phyloP scores from a whole-genome alignment of 2,329 filamentous ascomycete genomes.

The Botrytis porri region DNA sequence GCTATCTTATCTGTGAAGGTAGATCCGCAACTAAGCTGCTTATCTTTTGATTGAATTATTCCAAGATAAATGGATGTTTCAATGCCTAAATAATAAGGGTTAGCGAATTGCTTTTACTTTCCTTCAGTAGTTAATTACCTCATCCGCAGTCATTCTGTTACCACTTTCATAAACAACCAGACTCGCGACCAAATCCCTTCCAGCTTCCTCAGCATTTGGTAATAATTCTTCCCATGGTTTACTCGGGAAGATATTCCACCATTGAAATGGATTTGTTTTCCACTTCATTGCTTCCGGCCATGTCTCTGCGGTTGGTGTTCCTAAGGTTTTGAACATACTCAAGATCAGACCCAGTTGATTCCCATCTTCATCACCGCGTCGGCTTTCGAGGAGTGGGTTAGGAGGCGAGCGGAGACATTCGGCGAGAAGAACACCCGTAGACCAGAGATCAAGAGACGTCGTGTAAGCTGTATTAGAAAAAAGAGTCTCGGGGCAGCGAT shows the following conservation, averaged over 20 bases:
- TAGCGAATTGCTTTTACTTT: not conserved
- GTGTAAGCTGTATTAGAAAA: slow-evolving; percentile 79
- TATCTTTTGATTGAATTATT: not conserved
- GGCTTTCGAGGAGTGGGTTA: slow-evolving; percentile 76
- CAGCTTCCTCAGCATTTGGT: slow-evolving; percentile 54
- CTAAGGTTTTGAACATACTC: slow-evolving; percentile 88
- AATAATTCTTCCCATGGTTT: slow-evolving; percentile 70
- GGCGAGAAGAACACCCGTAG: slow-evolving; percentile 76
- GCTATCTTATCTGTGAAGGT: not conserved
- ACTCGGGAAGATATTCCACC: slow-evolving; percentile 72
- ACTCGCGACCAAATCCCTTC: slow-evolving; percentile 61
- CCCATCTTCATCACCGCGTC: slow-evolving; percentile 69
- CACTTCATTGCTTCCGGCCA: slow-evolving; percentile 80
- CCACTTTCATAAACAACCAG: slow-evolving; percentile 72
- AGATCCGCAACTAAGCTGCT: not conserved
- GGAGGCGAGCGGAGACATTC: slow-evolving; percentile 61
- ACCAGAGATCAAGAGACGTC: slow-evolving; percentile 81
- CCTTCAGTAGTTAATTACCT: slow-evolving; percentile 44
- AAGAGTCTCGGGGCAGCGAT: slow-evolving; percentile 84
- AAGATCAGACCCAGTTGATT: slow-evolving; percentile 88
- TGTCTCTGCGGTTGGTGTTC: slow-evolving; percentile 72
- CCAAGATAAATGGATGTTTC: slow-evolving; percentile 13
- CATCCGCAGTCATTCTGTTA: slow-evolving; percentile 61
- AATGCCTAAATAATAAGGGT: slow-evolving; percentile 6
- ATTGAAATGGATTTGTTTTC: slow-evolving; percentile 78